Evolutionary conservation across 106 monocot genomes (phyloP).

Genomic region (Allium cepa): DNA sequence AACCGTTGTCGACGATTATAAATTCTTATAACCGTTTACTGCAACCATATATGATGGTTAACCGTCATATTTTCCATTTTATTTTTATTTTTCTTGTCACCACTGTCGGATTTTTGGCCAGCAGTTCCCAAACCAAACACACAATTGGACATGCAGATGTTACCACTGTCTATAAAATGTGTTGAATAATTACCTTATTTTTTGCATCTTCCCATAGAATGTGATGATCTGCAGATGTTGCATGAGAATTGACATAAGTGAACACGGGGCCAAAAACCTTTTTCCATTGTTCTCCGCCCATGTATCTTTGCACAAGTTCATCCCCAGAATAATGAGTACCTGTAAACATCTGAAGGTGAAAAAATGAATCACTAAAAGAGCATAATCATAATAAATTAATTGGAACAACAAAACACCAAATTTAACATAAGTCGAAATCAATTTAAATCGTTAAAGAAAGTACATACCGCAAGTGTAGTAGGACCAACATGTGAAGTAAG

Average conservation of each 20-base stretch:
- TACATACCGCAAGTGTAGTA: constrained; percentile 76
- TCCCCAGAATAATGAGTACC: constrained; percentile 70
- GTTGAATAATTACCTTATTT: constrained; percentile 30
- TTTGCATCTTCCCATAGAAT: constrained; percentile 89
- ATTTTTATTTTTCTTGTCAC: no score
- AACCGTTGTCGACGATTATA: no score
- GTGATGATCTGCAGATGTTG: constrained; percentile 24
- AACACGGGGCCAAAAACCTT: constrained; percentile 76
- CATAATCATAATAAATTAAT: no score
- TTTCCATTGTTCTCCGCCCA: constrained; percentile 69
- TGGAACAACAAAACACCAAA: no score
- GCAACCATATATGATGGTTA: no score
- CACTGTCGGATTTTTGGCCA: no score
- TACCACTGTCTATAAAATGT: no score
- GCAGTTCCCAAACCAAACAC: no score
- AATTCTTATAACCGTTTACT: no score
- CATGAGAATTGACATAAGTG: constrained; percentile 59
- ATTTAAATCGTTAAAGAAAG: not conserved
- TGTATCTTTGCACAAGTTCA: constrained; percentile 32
- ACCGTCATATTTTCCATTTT: no score
- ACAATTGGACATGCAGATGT: no score
- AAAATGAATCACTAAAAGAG: no score
- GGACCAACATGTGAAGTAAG: constrained; percentile 86
- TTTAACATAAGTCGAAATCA: not conserved
- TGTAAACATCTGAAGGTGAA: constrained; percentile 37